Conservation (phyloP, 2,329 filamentous ascomycete genomes). For the Penicillium fuscoglaucum region DNA sequence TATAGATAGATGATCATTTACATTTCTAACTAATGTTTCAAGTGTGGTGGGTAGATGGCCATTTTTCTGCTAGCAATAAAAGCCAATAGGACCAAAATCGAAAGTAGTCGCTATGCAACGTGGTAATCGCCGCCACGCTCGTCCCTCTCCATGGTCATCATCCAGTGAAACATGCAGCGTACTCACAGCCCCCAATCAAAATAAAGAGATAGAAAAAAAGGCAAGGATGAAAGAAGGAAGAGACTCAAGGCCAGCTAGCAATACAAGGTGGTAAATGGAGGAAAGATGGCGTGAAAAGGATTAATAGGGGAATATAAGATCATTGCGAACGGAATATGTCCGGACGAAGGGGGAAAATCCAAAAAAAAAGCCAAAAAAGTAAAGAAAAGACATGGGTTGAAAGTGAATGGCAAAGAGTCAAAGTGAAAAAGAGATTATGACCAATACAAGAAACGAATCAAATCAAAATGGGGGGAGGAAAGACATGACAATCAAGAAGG, state of each 20-base stretch:
- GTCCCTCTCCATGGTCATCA: slow-evolving; percentile 6
- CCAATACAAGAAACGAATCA: slow-evolving; percentile 37
- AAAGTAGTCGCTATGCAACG: slow-evolving; percentile 1
- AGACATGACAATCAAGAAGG: slow-evolving; percentile 19
- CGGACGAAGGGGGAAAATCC: slow-evolving; percentile 25
- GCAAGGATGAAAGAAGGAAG: slow-evolving; percentile 23
- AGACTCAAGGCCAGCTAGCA: slow-evolving; percentile 42
- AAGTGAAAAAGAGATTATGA: slow-evolving; percentile 28
- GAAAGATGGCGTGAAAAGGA: slow-evolving; percentile 27
- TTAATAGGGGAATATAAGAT: slow-evolving; percentile 32
- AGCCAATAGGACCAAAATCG: slow-evolving; percentile 15
- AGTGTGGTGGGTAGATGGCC: background rate
- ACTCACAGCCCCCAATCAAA: slow-evolving; percentile 11
- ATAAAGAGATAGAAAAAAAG: slow-evolving; percentile 20
- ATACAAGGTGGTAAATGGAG: slow-evolving; percentile 39
- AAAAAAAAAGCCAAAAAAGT: slow-evolving; percentile 25
- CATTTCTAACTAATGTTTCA: background rate
- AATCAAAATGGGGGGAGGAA: slow-evolving; percentile 21
- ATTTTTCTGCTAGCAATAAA: slow-evolving; percentile 4
- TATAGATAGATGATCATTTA: background rate
- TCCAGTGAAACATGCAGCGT: slow-evolving; percentile 11
- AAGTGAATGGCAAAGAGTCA: slow-evolving; percentile 24
- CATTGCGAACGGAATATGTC: slow-evolving; percentile 30
- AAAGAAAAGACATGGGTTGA: slow-evolving; percentile 20
- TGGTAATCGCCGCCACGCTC: slow-evolving; percentile 1